phyloP scores from a whole-genome alignment of 169 alveolate genomes.

The Cystoisospora suis region DNA sequence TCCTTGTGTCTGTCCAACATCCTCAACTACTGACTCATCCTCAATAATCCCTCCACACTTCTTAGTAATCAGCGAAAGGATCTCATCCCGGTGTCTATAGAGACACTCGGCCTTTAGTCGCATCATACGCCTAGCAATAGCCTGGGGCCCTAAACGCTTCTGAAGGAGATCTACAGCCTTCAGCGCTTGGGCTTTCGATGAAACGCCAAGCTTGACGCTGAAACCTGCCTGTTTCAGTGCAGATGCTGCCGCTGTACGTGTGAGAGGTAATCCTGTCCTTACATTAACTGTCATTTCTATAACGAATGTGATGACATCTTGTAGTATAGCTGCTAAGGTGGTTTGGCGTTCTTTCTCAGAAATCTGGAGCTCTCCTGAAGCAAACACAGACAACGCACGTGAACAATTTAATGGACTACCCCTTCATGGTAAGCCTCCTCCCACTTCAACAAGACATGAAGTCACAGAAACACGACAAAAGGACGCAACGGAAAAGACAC shows the following conservation, averaged over 20 bases:
- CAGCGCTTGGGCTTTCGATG: constrained; percentile 62
- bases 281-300: constrained; percentile 85
- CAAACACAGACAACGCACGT: background rate
- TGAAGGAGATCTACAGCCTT: constrained; percentile 42
- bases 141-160: background rate
- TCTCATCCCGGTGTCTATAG: background rate
- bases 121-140: constrained; percentile 11
- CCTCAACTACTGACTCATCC: background rate
- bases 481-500: background rate
- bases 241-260: constrained; percentile 83
- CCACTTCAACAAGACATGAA: background rate
- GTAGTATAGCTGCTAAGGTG: constrained; percentile 78
- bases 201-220: background rate
- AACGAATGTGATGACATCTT: constrained; percentile 80
- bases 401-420: background rate
- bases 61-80: background rate
- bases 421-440: background rate
- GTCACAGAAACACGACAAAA: background rate
- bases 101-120: constrained; percentile 10
- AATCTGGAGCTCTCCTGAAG: constrained; percentile 84
- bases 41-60: constrained; percentile 22
- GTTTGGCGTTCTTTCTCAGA: constrained; percentile 87
- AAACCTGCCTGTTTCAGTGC: constrained; percentile 69
- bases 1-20: background rate
- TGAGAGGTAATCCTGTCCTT: constrained; percentile 85